Evolutionary conservation across 2,329 filamentous ascomycete genomes (phyloP), one percentile per base, ranked within the genome.

Genomic region (Akanthomyces uredinophilus): DNA sequence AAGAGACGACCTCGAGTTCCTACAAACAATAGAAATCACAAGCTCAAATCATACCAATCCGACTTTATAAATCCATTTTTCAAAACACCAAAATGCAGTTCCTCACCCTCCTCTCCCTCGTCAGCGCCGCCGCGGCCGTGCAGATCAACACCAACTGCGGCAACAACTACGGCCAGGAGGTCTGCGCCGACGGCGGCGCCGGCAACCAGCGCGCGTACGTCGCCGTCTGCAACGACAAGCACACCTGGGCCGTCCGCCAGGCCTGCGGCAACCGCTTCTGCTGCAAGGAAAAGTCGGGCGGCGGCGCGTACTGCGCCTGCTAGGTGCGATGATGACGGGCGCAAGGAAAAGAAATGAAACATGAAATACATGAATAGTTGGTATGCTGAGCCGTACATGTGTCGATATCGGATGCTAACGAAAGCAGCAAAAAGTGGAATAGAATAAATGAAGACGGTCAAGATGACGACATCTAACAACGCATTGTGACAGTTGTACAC

Each of bases 171-270:
- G 58, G 58, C 20, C 49, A 60, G 41, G 58, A 60, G 18, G 1
- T 54, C 4, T 60, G 58, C 41, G 49, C 35, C 29, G 58, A 60
- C 49, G 47, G 46, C 18, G 58, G 58, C 32, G 58, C 58, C 14
- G n/a, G 58, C 39, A 29, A 60, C 41, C 58, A 60, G 50, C 13
- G 29, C 39, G 49, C 41, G 1, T 51, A 24, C 29, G 58, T 60
- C 8, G 58, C 39, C 49, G 58, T 60, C 58, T 60, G 58, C 41
- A 60, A 60, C 58, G 58, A 60, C 50, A 11, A 47, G 49, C 58
- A 60, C 49, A 29, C 41, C 41, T 60, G 58, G 58, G 58, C 58
- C 24, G 29, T 53, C 14, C 58, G 58, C 20, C 58, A 60, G 39
- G 29, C 39, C 49, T 60, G 58, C 49, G 58, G 50, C 22, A 0